phyloP scores from a whole-genome alignment of 805 yeast genomes.

The Brettanomyces custersianus region DNA sequence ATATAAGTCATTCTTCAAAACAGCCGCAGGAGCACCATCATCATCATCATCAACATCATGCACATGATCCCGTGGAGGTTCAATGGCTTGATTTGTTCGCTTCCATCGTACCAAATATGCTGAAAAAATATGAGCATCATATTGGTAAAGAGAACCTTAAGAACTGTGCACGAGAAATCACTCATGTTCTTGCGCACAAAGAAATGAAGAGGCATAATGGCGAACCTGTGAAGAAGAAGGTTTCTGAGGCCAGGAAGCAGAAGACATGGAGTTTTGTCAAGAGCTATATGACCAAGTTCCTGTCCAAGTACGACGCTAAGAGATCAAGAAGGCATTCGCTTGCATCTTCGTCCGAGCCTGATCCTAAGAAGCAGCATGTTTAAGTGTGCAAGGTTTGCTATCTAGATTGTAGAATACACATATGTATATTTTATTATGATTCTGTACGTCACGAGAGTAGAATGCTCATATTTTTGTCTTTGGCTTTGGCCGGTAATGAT shows the following conservation, averaged over 20 bases:
- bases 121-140: constrained; percentile 55
- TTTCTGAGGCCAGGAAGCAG: constrained; percentile 54
- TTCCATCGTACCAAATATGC: constrained; percentile 64
- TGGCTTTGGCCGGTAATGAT: no score
- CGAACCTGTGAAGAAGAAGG: constrained; percentile 40
- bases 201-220: constrained; percentile 44
- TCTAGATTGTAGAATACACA: no score
- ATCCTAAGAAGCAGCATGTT: no score
- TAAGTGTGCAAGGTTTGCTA: no score
- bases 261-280: constrained; percentile 61
- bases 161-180: constrained; percentile 72
- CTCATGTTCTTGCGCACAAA: constrained; percentile 55
- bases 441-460: no score
- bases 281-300: constrained; percentile 58
- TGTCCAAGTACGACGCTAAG: constrained; percentile 38
- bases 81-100: constrained; percentile 53
- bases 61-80: constrained; percentile 6
- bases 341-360: no score
- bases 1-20: no score
- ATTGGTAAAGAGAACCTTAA: constrained; percentile 70
- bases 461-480: no score
- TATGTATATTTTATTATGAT: no score
- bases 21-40: background rate
- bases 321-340: no score
- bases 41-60: constrained; percentile 1